These are phyloP conservation scores for Vitis hybrid DNA, from an alignment of 177 flowering plant genomes.

Conservation along the genomic window DNA sequence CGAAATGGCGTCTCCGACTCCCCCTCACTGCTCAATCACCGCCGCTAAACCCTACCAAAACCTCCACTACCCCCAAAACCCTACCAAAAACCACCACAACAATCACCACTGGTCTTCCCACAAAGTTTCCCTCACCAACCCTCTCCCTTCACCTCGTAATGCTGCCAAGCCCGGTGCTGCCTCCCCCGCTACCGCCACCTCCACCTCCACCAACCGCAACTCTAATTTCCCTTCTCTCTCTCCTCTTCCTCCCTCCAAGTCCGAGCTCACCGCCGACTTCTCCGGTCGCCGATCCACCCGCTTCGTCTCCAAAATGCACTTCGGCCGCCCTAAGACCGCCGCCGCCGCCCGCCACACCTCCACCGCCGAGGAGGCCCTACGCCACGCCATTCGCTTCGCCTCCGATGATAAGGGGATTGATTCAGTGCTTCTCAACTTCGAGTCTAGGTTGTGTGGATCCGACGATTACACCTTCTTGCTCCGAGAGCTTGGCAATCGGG, in stretches of 20 bases:
- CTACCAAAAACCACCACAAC: conserved; percentile 24
- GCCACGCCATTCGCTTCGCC: conserved; percentile 25
- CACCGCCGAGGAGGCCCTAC: conserved; percentile 73
- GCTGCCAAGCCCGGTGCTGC: conserved; percentile 21
- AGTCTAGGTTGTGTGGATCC: conserved; percentile 54
- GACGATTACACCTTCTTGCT: conserved; percentile 81
- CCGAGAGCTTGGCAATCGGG: conserved; percentile 81
- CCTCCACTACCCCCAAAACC: conserved; percentile 35
- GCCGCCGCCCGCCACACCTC: conserved; percentile 48
- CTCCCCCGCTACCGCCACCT: conserved; percentile 17
- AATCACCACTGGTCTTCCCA: conserved; percentile 23
- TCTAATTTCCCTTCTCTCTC: conserved; percentile 43
- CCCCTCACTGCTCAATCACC: conserved; percentile 58
- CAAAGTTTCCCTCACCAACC: conserved; percentile 29
- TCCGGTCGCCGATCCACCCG: conserved; percentile 90
- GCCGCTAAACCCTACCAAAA: conserved; percentile 48
- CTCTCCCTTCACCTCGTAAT: conserved; percentile 21
- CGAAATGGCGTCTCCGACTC: conserved; percentile 59
- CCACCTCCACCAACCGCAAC: conserved; percentile 20
- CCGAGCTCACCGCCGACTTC: conserved; percentile 64
- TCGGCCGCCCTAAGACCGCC: conserved; percentile 60
- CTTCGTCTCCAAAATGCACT: conserved; percentile 79
- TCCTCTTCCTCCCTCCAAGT: conserved; percentile 28
- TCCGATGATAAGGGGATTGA: conserved; percentile 36
- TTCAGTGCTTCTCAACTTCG: conserved; percentile 37